Percentiles rank a stretch among this genome's conserved stretches.
Conservation (phyloP, 108 stramenopile genomes). For the Licmophora abbreviata region DNA sequence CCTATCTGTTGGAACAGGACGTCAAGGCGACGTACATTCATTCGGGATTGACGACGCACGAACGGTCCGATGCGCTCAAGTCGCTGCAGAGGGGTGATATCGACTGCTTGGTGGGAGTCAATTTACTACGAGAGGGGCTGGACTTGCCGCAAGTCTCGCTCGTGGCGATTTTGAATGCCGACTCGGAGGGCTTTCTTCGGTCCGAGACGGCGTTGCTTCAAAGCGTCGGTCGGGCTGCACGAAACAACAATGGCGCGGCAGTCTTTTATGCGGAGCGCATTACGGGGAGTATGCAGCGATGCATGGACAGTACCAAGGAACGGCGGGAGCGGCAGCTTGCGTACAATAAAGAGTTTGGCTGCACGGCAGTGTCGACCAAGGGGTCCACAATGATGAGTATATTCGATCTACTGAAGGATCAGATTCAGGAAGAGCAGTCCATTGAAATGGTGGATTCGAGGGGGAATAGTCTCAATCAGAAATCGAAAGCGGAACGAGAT, state of each 20-base stretch:
- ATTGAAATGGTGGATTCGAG: conserved; percentile 2
- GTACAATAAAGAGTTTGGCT: conserved; percentile 34
- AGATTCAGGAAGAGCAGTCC: conserved; percentile 26
- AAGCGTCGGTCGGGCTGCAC: conserved; percentile 68
- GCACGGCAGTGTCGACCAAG: conserved; percentile 26
- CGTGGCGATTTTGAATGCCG: conserved; percentile 75
- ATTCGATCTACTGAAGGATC: conserved; percentile 55
- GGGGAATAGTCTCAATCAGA: background rate
- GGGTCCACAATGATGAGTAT: conserved; percentile 46
- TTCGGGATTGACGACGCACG: conserved; percentile 59
- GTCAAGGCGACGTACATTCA: conserved; percentile 57
- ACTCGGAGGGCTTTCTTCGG: conserved; percentile 66
- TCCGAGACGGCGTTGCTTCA: conserved; percentile 69
- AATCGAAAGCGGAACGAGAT: too few species aligned
- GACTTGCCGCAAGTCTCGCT: conserved; percentile 78
- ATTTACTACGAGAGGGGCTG: conserved; percentile 67
- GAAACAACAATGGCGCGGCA: conserved; percentile 50
- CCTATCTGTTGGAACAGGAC: conserved; percentile 45
- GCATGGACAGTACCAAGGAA: conserved; percentile 46
- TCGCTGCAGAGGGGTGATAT: conserved; percentile 48
- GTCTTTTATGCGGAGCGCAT: conserved; percentile 65
- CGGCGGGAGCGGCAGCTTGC: conserved; percentile 35
- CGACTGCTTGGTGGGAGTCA: conserved; percentile 78
- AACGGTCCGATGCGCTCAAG: conserved; percentile 45
- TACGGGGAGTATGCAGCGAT: conserved; percentile 55